phyloP scores from a whole-genome alignment of 139 green algal species.

The Micractinium conductrix region DNA sequence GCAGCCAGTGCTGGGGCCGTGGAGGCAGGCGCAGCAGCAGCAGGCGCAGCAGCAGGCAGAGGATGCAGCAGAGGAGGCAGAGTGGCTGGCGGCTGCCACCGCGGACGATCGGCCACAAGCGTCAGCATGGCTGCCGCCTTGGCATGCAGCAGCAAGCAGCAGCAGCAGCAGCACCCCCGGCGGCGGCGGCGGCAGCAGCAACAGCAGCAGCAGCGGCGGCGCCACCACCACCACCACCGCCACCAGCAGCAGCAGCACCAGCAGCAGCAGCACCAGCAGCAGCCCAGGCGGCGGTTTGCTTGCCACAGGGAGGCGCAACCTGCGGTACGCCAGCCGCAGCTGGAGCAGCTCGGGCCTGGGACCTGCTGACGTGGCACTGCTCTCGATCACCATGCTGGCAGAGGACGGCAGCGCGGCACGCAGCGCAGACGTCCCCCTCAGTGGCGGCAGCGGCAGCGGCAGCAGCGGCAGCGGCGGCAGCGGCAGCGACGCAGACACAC shows the following conservation, averaged over 20 bases:
- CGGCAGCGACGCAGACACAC: background rate
- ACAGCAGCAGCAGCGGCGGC: background rate
- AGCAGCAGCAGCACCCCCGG: background rate
- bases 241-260: background rate
- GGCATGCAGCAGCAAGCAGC: background rate
- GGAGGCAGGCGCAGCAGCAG: background rate
- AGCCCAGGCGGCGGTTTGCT: background rate
- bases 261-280: background rate
- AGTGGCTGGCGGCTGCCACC: background rate
- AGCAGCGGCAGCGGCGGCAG: background rate
- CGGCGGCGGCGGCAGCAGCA: background rate
- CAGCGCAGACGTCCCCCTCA: background rate
- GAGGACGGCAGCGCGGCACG: background rate
- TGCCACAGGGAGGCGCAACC: too few species aligned
- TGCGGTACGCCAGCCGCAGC: conserved; percentile 9
- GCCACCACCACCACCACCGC: background rate
- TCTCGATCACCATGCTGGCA: background rate
- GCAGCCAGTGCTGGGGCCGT: background rate
- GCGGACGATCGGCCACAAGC: too few species aligned
- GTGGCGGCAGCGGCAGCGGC: background rate
- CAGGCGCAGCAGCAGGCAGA: background rate
- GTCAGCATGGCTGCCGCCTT: background rate
- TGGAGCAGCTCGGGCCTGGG: background rate
- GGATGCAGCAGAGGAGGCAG: background rate
- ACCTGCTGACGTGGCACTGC: background rate